phyloP scores from a whole-genome alignment of 495 filamentous ascomycete species.

The Daldinia bambusicola region DNA sequence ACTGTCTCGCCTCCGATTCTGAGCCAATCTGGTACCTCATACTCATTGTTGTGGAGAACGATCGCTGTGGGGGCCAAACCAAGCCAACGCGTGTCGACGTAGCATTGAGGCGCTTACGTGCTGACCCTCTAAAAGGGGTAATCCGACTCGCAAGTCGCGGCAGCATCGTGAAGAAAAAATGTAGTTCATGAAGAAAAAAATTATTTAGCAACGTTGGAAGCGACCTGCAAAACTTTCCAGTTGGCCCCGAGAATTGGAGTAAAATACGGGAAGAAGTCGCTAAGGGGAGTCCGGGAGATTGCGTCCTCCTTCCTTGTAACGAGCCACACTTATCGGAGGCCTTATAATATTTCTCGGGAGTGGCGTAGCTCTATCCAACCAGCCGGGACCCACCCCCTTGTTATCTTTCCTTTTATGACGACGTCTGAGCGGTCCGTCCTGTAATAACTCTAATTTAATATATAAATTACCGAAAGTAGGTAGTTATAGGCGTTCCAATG shows the following conservation, averaged over 20 bases:
- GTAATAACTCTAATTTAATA: neutral
- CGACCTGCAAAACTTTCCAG: constrained; percentile 8
- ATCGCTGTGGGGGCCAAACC: constrained; percentile 35
- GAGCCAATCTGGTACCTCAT: constrained; percentile 32
- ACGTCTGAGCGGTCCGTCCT: neutral
- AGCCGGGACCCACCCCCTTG: neutral
- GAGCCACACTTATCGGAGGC: constrained; percentile 26
- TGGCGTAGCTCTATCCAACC: constrained; percentile 9
- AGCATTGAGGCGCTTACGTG: constrained; percentile 30
- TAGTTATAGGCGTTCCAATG: neutral
- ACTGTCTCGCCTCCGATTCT: constrained; percentile 47
- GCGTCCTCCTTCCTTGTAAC: neutral
- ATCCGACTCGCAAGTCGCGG: constrained; percentile 24
- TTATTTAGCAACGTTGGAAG: no score
- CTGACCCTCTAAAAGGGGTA: constrained; percentile 28
- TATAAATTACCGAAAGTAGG: neutral
- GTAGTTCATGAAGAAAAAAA: constrained; percentile 18
- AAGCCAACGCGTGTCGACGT: constrained; percentile 24
- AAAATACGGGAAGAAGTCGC: constrained; percentile 11
- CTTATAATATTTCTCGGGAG: neutral
- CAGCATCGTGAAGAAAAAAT: constrained; percentile 20
- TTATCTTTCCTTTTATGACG: neutral
- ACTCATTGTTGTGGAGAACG: constrained; percentile 39
- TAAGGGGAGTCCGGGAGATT: constrained; percentile 20
- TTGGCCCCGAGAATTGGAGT: constrained; percentile 16